Base-by-base conservation (phyloP, 352 stramenopile genomes). In the Globisporangium barbulae region DNA sequence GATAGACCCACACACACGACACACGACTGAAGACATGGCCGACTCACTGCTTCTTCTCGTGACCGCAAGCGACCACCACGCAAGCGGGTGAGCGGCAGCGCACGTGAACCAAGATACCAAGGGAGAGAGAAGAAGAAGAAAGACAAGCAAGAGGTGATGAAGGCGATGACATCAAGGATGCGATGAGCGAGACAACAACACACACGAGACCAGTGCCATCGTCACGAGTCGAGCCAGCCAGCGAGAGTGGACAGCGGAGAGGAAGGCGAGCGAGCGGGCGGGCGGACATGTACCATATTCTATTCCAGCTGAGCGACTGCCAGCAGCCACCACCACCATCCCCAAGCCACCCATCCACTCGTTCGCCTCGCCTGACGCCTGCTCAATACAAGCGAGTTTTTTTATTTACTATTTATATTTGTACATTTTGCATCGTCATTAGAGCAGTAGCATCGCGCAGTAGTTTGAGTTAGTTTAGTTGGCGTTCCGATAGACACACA, bases 391-490 rank as follows among this genome's bases (percentile, higher is more conserved):
- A 28, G 30, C 44, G 17, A 9, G 30, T 52, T 41, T 45, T 45
- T 39, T 41, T 58, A 58, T 58, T 58, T 58, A 58, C 53, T 58
- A 58, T 58, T 58, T 58, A 58, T 58, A 39, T 58, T 45, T 53
- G 47, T 53, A 53, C 53, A 58, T 58, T 31, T 19, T 58, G 53
- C 53, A 58, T 45, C 49, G 25, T 28, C 25, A 28, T 28, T 28
- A 28, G 25, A 28, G 25, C 25, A 28, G 25, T 28, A 28, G 25
- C 25, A 28, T 28, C 25, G 25, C 25, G 25, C 2, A 28, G 25
- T 28, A 28, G 25, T 28, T 28, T 28, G 25, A 28, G 25, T 28
- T 28, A 28, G 25, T 28, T 28, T 28, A 28, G 25, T 28, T 28
- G 25, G 25, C 25, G 25, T 28, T 28, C 25, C 25, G 25, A 28